Base-by-base conservation (phyloP, 2,329 filamentous ascomycete species). In the Endothia cerciana region DNA sequence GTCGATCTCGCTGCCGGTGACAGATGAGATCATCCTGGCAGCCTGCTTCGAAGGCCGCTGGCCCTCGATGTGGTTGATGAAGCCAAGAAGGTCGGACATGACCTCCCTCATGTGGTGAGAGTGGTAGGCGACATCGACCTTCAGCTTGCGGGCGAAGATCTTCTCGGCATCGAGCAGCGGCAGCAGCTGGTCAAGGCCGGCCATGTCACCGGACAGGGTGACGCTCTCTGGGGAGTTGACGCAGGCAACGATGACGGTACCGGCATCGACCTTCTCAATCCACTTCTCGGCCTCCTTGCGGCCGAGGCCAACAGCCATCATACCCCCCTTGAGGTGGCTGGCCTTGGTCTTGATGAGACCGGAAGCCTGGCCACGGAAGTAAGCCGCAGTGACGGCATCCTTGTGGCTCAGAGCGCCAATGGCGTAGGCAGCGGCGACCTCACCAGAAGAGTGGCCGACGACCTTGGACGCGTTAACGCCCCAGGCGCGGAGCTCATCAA, bases 121-220 rank as follows among this genome's bases (percentile, higher is more conserved):
- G 62, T 70, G 69, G 55, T 70, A 70, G 25, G 69, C 69, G 30
- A 64, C 56, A 33, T 69, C 67, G n/a, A 70, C 69, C 62, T 66
- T 60, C 1, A 70, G 67, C 30, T 51, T 56, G 43, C 69, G 33
- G 45, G 72, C 72, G 67, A 78, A 79, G 8, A 76, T 56, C 30
- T 70, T 70, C 13, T 62, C 60, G n/a, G 38, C 65, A 11, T 66
- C 69, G 3, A 71, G 59, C 57, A 62, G 33, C 17, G 60, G 59
- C 11, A 69, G 60, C 19, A 78, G 60, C 13, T 69, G 67, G 28
- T 74, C 65, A 2, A 79, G 69, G 2, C 70, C 71, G 2, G 61
- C 64, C 5, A 62, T 62, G 28, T 75, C 72, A 1, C 78, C 78
- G 0, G 77, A 77, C 0, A 80, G 41, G 0, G 78, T 80, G 6